Percentiles rank a stretch among this genome's conserved stretches.
Conservation (phyloP, 2,329 filamentous ascomycete genomes). For the Xylariaceae sp. region DNA sequence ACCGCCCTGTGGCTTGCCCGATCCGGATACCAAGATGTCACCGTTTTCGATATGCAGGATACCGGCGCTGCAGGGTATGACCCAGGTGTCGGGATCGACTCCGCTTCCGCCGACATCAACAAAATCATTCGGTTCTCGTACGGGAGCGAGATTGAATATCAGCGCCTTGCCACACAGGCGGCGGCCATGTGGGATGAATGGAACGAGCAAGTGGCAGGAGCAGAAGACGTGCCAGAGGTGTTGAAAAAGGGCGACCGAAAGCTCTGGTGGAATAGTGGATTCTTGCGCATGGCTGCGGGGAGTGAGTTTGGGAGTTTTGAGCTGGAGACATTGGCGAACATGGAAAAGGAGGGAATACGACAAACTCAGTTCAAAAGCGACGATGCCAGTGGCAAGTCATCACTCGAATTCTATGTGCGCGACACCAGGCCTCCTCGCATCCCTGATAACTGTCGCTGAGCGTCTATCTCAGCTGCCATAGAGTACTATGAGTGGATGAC, state of each 20-base stretch:
- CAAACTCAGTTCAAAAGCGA: conserved; percentile 21
- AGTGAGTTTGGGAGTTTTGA: conserved; percentile 18
- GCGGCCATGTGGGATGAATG: conserved; percentile 38
- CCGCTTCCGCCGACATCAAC: conserved; percentile 34
- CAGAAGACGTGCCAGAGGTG: conserved; percentile 6
- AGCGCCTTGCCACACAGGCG: conserved; percentile 39
- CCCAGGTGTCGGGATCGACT: conserved; percentile 32
- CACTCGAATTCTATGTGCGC: neutral
- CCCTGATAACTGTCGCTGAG: too few species aligned
- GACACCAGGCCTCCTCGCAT: too few species aligned
- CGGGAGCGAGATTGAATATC: conserved; percentile 40
- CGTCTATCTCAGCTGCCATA: too few species aligned
- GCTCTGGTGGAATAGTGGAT: conserved; percentile 22
- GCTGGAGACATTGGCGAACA: conserved; percentile 18
- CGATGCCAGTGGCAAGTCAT: conserved; percentile 17
- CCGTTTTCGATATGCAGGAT: conserved; percentile 43
- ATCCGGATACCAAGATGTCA: conserved; percentile 42
- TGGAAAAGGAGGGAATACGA: conserved; percentile 22
- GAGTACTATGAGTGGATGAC: too few species aligned
- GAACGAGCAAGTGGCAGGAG: conserved; percentile 35
- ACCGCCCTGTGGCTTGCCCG: conserved; percentile 39
- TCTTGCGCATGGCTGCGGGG: conserved; percentile 20
- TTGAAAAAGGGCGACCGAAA: conserved; percentile 10
- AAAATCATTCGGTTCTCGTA: conserved; percentile 41
- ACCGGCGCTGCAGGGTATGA: conserved; percentile 37